Conservation (phyloP, 148 eudicot genomes). For the Rheum nobile region DNA sequence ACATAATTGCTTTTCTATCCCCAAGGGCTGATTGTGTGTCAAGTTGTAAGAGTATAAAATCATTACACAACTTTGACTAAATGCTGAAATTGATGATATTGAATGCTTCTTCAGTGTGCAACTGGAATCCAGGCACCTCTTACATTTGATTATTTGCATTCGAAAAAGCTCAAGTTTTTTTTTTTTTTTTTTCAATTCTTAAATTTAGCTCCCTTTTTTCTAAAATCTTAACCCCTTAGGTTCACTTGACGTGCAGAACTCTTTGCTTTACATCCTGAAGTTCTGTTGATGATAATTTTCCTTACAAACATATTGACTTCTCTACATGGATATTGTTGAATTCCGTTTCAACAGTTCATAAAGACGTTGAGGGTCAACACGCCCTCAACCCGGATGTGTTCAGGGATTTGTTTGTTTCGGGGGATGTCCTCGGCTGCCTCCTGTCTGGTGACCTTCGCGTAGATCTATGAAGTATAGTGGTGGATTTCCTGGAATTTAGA, state of each 20-base stretch:
- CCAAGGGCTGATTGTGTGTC: background rate
- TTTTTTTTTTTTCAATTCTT: background rate
- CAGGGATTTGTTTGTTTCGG: too few species aligned
- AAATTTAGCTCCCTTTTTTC: too few species aligned
- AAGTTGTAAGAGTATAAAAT: background rate
- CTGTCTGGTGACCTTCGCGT: too few species aligned
- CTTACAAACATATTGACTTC: background rate
- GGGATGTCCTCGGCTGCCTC: too few species aligned
- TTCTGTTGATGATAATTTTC: background rate
- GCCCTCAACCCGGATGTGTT: too few species aligned
- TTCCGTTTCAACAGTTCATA: too few species aligned
- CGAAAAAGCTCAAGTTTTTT: background rate
- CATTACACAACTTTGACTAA: background rate
- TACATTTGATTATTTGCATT: background rate
- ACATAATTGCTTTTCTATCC: background rate
- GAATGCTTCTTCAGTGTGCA: slow-evolving; percentile 2
- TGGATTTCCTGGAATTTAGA: too few species aligned
- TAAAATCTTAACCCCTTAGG: background rate
- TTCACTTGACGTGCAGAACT: background rate
- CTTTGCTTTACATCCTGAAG: background rate
- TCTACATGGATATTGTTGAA: slow-evolving; percentile 74
- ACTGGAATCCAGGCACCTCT: background rate
- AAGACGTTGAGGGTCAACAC: too few species aligned
- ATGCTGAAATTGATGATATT: background rate
- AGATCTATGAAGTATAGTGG: too few species aligned